Conservation (phyloP, 495 filamentous ascomycete genomes). For the Neurospora discreta region DNA sequence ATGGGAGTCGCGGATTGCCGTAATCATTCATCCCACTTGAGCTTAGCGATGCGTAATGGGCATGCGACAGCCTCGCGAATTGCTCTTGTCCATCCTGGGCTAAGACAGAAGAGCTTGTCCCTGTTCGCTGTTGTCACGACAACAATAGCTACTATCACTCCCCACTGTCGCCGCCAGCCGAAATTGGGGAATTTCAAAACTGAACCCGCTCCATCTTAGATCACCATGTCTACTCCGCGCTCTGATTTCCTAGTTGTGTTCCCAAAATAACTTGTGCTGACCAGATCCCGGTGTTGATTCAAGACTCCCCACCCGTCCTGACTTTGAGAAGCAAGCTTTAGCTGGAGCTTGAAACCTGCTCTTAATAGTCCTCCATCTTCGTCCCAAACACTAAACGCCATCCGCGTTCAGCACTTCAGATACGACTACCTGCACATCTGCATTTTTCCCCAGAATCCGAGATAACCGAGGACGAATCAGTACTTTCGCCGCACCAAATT, state of each 20-base stretch:
- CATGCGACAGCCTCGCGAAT: not conserved
- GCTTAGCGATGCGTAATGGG: not conserved
- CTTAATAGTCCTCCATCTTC: not conserved
- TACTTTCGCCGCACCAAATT: not conserved
- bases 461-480: not conserved
- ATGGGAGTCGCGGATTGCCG: not conserved
- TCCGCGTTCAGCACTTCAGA: not conserved
- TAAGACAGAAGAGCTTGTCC: not conserved
- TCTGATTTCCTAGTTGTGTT: not conserved
- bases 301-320: not conserved
- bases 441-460: not conserved
- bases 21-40: not conserved
- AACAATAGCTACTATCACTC: slow-evolving; percentile 8
- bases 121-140: not conserved
- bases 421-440: not conserved
- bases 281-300: not conserved
- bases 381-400: not conserved
- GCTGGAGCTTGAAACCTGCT: not conserved
- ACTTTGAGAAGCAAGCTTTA: not conserved
- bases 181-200: slow-evolving; percentile 6
- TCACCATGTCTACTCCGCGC: not conserved
- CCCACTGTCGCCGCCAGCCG: slow-evolving; percentile 13
- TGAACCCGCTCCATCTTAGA: not conserved
- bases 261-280: not conserved
- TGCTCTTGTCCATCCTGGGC: not conserved